Evolutionary conservation across 2,329 filamentous ascomycete genomes (phyloP).

Genomic region (Diplodia sapinea): DNA sequence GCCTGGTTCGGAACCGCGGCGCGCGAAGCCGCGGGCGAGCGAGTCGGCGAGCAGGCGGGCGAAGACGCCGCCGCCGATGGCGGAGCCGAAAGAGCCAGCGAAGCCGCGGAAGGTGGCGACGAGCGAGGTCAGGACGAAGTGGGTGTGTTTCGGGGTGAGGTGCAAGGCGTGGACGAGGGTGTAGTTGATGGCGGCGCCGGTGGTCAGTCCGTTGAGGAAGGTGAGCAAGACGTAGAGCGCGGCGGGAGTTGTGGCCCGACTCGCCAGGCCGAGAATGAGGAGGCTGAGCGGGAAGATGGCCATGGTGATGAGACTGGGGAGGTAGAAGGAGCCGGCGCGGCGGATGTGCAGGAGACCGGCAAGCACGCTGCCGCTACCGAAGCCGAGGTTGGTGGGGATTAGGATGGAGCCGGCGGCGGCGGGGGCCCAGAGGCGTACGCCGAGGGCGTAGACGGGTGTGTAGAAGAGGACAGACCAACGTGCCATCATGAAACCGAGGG

Average conservation of each 20-base stretch:
- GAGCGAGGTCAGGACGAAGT: slow-evolving; percentile 77
- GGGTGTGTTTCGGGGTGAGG: slow-evolving; percentile 67
- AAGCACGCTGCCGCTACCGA: slow-evolving; percentile 73
- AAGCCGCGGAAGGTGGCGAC: slow-evolving; percentile 82
- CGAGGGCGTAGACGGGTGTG: slow-evolving; percentile 78
- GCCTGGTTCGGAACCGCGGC: slow-evolving; percentile 46
- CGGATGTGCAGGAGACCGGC: slow-evolving; percentile 79
- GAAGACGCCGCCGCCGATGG: slow-evolving; percentile 80
- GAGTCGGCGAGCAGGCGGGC: slow-evolving; percentile 63
- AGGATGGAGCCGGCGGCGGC: slow-evolving; percentile 76
- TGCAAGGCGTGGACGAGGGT: slow-evolving; percentile 80
- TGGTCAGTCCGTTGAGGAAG: slow-evolving; percentile 73
- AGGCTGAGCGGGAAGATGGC: slow-evolving; percentile 67
- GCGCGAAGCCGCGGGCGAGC: slow-evolving; percentile 64
- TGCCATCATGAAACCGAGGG: slow-evolving; percentile 78
- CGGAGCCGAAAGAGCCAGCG: slow-evolving; percentile 78
- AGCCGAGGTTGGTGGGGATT: slow-evolving; percentile 81
- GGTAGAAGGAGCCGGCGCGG: slow-evolving; percentile 74
- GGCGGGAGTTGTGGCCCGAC: slow-evolving; percentile 59
- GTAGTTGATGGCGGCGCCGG: slow-evolving; percentile 78
- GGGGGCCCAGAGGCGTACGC: slow-evolving; percentile 72
- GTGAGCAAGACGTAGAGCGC: slow-evolving; percentile 64
- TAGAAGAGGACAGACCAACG: slow-evolving; percentile 85
- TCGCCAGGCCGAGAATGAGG: slow-evolving; percentile 62
- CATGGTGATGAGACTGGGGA: slow-evolving; percentile 66